Evolutionary conservation across 2,329 filamentous ascomycete species (phyloP).

Genomic region (Sclerotinia nivalis): DNA sequence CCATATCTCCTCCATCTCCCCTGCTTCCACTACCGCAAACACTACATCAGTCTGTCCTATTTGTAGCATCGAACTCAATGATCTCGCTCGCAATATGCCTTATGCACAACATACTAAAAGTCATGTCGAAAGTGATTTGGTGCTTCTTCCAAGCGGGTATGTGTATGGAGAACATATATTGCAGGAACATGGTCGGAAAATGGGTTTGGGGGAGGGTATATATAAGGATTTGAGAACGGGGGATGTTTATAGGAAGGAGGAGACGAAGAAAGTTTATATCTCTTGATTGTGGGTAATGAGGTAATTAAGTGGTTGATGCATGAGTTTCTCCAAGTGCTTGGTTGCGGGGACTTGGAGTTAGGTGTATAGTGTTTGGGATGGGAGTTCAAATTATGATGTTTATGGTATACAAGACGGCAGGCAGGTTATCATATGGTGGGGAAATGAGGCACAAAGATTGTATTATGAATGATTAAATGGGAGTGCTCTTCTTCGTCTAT

Average conservation of each 20-base stretch:
- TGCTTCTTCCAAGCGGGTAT: conserved; percentile 82
- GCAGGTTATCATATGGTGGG: background rate
- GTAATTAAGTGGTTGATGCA: background rate
- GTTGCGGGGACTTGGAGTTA: background rate
- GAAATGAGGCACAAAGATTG: too few species aligned
- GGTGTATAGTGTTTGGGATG: background rate
- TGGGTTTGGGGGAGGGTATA: conserved; percentile 64
- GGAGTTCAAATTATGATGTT: too few species aligned
- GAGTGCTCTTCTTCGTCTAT: too few species aligned
- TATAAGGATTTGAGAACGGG: conserved; percentile 80
- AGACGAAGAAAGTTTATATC: conserved; percentile 87
- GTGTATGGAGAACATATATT: conserved; percentile 79
- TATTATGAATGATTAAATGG: too few species aligned
- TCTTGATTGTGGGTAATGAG: conserved; percentile 50
- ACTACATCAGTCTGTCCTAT: conserved; percentile 83
- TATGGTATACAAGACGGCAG: too few species aligned
- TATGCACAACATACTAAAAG: conserved; percentile 96
- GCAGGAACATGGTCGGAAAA: conserved; percentile 75
- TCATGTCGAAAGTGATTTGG: conserved; percentile 82
- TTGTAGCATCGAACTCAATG: conserved; percentile 92
- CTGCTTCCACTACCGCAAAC: conserved; percentile 40
- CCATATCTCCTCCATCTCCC: conserved; percentile 35
- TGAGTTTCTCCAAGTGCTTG: background rate
- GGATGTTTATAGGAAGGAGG: conserved; percentile 60
- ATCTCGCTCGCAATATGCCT: conserved; percentile 82